Evolutionary conservation across 2,329 filamentous ascomycete species (phyloP), one percentile per base, ranked within the genome.

Genomic region (Penicillium corylophilum): DNA sequence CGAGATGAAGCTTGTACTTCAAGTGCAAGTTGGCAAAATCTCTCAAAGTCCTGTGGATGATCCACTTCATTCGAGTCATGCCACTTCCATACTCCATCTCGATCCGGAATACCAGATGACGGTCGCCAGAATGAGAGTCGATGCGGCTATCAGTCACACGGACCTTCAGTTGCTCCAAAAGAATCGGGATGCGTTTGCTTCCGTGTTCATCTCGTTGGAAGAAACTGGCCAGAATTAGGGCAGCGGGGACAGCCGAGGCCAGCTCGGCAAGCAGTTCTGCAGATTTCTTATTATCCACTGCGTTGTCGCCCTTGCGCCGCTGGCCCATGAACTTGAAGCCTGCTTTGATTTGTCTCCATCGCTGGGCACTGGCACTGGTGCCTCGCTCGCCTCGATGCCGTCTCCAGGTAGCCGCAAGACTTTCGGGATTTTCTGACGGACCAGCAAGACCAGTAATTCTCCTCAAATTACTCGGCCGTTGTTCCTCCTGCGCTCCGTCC

Each of bases 121-220:
- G 74, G 64, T 86, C 78, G 56, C 81, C 76, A 36, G 74, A 71
- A 53, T 74, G 68, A 12, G 73, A 72, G 39, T 88, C 84, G 54
- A 85, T 82, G 10, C 85, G 84, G 64, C 90, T 95, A 64, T 96
- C 90, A 8, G 85, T 87, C 53, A 99, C 88, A 51, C 82, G 85
- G 53, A 99, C 81, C 70, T 95, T 96, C 53, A 99, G 80, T 74
- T 99, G 94, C 71, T 99, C 94, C 6, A 99, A 81, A 3, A 99
- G 82, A 47, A 99, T 91, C 0, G 94, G 94, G 51, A 99, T 96
- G 53, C 92, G 86, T 74, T 90, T 94, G 72, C 95, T 94, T 44
- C 93, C 91, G 64, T 96, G 90, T 72, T 99, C 94, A 63, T 99
- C 94, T 51, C 94, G 83, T 74, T 97, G 94, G 63, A 97, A 94